Conservation (phyloP, 768 basidiomycete genomes). For the Rhodosporidiobolus odoratus region DNA sequence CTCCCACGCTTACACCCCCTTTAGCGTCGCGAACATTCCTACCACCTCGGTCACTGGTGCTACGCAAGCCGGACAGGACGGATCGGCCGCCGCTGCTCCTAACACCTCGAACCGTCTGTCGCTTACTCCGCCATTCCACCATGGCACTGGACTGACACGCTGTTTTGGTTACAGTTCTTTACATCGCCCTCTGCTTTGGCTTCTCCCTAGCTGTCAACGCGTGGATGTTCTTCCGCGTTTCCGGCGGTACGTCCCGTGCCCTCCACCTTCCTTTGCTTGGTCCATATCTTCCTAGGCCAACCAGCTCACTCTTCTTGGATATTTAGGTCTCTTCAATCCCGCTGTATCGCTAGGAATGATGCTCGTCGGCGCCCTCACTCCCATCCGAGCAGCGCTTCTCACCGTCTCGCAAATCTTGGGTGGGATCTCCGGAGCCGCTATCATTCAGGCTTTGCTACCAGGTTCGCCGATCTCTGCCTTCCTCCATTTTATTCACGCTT, state of each 20-base stretch:
- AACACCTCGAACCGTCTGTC: conserved; percentile 31
- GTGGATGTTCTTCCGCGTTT: conserved; percentile 30
- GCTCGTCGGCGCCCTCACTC: conserved; percentile 35
- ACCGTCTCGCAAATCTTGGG: conserved; percentile 35
- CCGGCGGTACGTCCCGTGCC: conserved; percentile 29
- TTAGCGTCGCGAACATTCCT: conserved; percentile 18
- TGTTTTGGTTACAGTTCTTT: conserved; percentile 16
- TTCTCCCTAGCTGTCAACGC: conserved; percentile 35
- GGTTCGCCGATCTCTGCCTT: too few relatives aligned
- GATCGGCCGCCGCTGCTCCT: conserved; percentile 8
- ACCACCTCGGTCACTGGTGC: conserved; percentile 18
- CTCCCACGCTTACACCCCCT: neutral
- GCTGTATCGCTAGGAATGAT: conserved; percentile 32
- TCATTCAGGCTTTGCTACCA: conserved; percentile 30
- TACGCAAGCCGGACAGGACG: conserved; percentile 5
- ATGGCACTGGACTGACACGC: neutral
- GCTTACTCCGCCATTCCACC: neutral
- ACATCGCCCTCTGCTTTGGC: conserved; percentile 38
- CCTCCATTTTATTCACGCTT: neutral
- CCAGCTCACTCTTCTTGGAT: neutral
- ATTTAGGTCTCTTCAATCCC: conserved; percentile 23
- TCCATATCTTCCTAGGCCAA: too few relatives aligned
- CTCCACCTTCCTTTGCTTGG: neutral
- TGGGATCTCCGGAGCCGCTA: conserved; percentile 30
- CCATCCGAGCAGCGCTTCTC: conserved; percentile 32